Base-by-base conservation (phyloP, 1,139 yeast species). In the Scheffersomyces insectosa region DNA sequence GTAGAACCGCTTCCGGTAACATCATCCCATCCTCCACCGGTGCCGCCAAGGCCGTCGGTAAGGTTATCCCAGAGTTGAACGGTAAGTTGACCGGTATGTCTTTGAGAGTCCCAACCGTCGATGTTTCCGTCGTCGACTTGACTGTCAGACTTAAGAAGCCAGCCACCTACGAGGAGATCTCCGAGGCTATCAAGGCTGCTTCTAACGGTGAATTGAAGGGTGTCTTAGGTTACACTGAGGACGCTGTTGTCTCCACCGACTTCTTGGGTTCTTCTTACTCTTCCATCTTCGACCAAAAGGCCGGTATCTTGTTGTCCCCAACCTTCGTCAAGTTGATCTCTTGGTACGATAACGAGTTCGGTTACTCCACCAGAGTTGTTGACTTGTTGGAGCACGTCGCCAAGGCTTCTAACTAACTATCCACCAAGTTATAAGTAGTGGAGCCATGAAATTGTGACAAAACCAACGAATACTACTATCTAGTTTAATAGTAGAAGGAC, bases 21-120 rank as follows among this genome's bases (percentile, higher is more conserved):
- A 85, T 86, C 69, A 86, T 86, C 63, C 95, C 95, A 68, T 86
- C 93, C 41, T 85, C 93, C 57, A 86, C 95, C 57, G 95, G 95
- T 80, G 95, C 95, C 66, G 95, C 95, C 66, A 86, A 86, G 82
- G 93, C 93, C 60, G 95, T 86, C 62, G 95, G 93, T 71, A 85
- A 85, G 80, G 95, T 87, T 65, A 85, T 87, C 62, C 95, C 95
- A 62, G 83, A 82, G 67, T 84, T 86, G 66, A 83, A 84, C 77
- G 95, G 95, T 66, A 87, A 86, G 79, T 83, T 86, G 69, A 87
- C 95, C 59, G 95, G 95, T 79, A 79, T 87, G 81, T 80, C 95
- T 51, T 78, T 86, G 73, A 85, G 95, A 77, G 93, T 86, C 55
- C 95, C 95, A 68, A 87, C 95, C 70, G 80, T 78, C 62, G 93